Evolutionary conservation across 345 rosid genomes (phyloP), one percentile per base, ranked within the genome.

Genomic region (Ceriops tagal): DNA sequence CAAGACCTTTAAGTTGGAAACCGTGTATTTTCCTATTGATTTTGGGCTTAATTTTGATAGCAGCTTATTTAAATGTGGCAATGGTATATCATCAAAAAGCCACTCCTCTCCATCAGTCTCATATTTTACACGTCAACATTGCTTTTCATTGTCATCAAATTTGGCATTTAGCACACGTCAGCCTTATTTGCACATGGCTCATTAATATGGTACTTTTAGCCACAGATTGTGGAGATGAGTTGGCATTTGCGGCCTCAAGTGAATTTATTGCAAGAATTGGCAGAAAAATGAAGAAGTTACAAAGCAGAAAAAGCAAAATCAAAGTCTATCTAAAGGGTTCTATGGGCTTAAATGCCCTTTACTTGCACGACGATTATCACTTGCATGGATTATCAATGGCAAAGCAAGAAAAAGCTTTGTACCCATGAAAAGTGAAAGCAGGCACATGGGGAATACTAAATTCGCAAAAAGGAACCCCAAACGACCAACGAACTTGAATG

Each of bases 401-500:
- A 53, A 53, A 65, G 43, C 27, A 27, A 16, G 68, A 66, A 62
- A 66, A 58, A 65, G 61, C 49, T 9, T 9, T 69, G 71, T 39
- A 58, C 61, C 61, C 39, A 51, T 32, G 24, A 19, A 65, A 68
- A 72, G 70, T 47, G 57, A 61, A 68, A 27, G 22, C 5, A 31
- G 34, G 19, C 49, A 43, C 15, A 39, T 3, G 39, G 26, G 39
- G 34, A 31, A 22, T 47, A 21, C 49, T 1, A 15, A 19, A 51
- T 24, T 15, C 4, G 8, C 30, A 34, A 66, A 46, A n/a, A 46
- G 58, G 32, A 4, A 21, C 7, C 8, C 39, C 22, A 53, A 73
- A 63, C 57, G 30, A 62, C 39, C 65, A 64, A 71, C 64, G 24
- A 71, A 67, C 67, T 37, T 34, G 46, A 31, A 16, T 47, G 61